Base-by-base conservation (phyloP, 352 stramenopile species). In the Phytopythium litorale region DNA sequence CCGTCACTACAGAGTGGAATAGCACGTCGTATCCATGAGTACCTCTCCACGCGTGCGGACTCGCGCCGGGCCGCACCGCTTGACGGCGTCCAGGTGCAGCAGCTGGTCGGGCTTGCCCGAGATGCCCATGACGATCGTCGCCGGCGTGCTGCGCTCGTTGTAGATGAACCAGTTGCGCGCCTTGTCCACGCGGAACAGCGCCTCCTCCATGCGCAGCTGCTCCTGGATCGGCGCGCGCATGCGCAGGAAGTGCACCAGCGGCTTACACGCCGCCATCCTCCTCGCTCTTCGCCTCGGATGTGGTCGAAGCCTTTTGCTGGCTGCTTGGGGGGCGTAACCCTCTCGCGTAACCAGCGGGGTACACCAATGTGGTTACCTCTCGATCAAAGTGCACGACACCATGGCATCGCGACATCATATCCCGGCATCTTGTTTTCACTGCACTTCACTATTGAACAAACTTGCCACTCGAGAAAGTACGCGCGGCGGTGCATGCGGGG, bases 121-220 rank as follows among this genome's bases (percentile, higher is more conserved):
- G 63, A 99, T 98, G 52, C 96, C 96, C 81, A 99, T 91, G 67
- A 99, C 91, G 58, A 99, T 94, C 7, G 88, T 91, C 57, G 86
- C 76, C 23, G 72, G 70, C 46, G 72, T 65, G 63, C 84, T 89
- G 30, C 79, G 66, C 49, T 89, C 78, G 52, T 94, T 90, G 71
- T 78, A 85, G 63, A 92, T 84, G 63, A 92, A 94, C 78, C 89
- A 94, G 69, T 94, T 87, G 40, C 87, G 70, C 64, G 76, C 42
- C 37, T 75, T 81, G 50, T 97, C 91, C 42, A 95, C 84, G 43
- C 94, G 89, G 56, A 98, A 94, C 0, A 99, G 74, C 49, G 90
- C 83, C 73, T 99, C 96, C 73, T 99, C 96, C 13, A 99, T 73
- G 51, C 76, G 77, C 12, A 99, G 80, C 67, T 94, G 85, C 63